Evolutionary conservation across 202 grass and related monocot species (phyloP), one percentile per base, ranked within the genome.

Genomic region (Carex arenaria): DNA sequence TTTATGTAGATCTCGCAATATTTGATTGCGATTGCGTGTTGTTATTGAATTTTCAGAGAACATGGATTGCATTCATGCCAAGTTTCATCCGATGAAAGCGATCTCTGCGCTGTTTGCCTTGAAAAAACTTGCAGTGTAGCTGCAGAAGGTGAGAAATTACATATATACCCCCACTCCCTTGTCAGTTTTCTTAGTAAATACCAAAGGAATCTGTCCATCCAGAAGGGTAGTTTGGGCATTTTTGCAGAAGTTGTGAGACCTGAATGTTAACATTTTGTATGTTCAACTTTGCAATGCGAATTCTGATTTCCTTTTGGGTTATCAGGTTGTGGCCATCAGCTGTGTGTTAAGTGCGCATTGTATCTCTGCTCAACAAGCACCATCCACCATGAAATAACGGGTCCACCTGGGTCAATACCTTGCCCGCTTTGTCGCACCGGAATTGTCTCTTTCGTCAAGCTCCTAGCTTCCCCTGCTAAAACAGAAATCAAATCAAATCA

Each of bases 391-490:
- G 86, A 90, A 81, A 88, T 89, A 67, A 82, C 84, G 52, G 91
- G 91, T 20, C 91, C 89, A 66, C 67, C 93, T 51, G 96, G 96
- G 19, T 98, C 96, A 1, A 98, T 98, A 59, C 93, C 96, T 8
- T 98, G 96, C 79, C 96, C 96, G 57, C 89, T 98, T 53, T 95
- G 96, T 36, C 86, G 96, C 66, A 90, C 91, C 67, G 93, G 96
- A 49, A 95, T 95, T 84, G 86, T 87, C 51, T 92, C 91, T 61
- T 98, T 98, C 68, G 62, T 89, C 14, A 93, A 90, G 78, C 74
- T 93, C 67, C 88, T 88, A 1, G 77, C 28, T 34, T 5, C 67
- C 67, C 86, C 93, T 49, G 82, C 85, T 15, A 87, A 70, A 23
- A 87, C 87, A 73, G 91, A 85, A 64, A 79, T 93, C 32, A 95